Evolutionary conservation across 2,329 filamentous ascomycete genomes (phyloP).

Genomic region (Phialophora expanda): DNA sequence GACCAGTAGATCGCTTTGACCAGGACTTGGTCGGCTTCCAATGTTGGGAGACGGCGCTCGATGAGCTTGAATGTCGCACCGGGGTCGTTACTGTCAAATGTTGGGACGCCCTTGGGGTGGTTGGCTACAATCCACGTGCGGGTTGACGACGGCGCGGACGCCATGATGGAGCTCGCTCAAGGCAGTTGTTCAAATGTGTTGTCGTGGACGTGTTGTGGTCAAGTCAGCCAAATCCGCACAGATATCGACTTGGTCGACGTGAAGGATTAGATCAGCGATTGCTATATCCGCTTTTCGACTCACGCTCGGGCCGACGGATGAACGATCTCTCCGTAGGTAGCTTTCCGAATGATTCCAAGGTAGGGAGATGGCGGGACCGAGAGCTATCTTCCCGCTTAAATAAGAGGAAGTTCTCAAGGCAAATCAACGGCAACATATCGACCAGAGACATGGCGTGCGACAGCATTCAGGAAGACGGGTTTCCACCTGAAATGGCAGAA

Average conservation of each 20-base stretch:
- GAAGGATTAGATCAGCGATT: not conserved
- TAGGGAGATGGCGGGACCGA: not conserved
- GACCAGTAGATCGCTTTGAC: slow-evolving; percentile 56
- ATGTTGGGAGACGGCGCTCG: slow-evolving; percentile 29
- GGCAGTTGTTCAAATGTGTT: not conserved
- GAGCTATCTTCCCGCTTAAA: not conserved
- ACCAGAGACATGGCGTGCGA: not conserved
- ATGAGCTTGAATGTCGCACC: slow-evolving; percentile 34
- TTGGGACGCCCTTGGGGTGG: slow-evolving; percentile 31
- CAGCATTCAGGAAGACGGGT: not conserved
- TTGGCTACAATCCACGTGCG: slow-evolving; percentile 33
- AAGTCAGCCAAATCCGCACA: not conserved
- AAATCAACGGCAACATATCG: not conserved
- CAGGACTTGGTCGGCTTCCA: slow-evolving; percentile 51
- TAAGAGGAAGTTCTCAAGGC: not conserved
- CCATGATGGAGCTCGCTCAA: slow-evolving; percentile 13
- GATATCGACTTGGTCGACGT: not conserved
- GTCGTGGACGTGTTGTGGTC: not conserved
- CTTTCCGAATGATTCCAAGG: not conserved
- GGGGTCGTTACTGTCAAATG: slow-evolving; percentile 20
- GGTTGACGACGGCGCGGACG: slow-evolving; percentile 29
- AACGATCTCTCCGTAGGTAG: not conserved
- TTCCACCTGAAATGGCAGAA: not conserved
- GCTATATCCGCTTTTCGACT: not conserved
- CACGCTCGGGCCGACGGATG: not conserved